Conservation (phyloP, 331 rosid species). For the Acacia pycnantha region DNA sequence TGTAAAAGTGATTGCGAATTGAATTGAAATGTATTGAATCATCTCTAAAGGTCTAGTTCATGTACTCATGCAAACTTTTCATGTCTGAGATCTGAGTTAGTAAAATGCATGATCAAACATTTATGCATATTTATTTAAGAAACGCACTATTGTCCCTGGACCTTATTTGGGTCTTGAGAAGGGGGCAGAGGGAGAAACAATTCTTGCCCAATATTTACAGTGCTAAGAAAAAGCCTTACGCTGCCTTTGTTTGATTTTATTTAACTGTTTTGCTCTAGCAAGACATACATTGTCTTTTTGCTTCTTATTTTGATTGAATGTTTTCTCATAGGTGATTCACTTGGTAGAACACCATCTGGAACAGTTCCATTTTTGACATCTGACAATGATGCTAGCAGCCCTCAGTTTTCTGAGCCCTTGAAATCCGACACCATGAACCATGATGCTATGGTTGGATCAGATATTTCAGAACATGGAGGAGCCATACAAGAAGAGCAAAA, state of each 20-base stretch:
- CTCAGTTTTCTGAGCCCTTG: conserved; percentile 52
- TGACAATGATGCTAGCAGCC: conserved; percentile 50
- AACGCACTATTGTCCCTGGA: background rate
- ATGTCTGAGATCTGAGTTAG: background rate
- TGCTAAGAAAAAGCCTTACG: background rate
- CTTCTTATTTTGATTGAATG: background rate
- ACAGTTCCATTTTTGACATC: conserved; percentile 46
- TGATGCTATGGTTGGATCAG: conserved; percentile 41
- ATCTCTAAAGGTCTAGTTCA: background rate
- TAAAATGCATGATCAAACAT: background rate
- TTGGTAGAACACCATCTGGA: conserved; percentile 54
- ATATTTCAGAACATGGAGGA: conserved; percentile 47
- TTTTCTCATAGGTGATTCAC: conserved; percentile 59
- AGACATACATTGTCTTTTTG: background rate
- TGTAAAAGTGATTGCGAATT: background rate
- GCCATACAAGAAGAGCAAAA: conserved; percentile 52
- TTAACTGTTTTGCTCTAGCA: background rate
- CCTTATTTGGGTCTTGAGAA: background rate
- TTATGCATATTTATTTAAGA: background rate
- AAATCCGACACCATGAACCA: conserved; percentile 51
- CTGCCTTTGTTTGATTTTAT: background rate
- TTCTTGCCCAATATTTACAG: background rate
- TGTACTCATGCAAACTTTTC: background rate
- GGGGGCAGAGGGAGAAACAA: background rate
- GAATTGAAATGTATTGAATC: background rate